Base-by-base conservation (phyloP, 139 green algal genomes). In the Chlorella sorokiniana region DNA sequence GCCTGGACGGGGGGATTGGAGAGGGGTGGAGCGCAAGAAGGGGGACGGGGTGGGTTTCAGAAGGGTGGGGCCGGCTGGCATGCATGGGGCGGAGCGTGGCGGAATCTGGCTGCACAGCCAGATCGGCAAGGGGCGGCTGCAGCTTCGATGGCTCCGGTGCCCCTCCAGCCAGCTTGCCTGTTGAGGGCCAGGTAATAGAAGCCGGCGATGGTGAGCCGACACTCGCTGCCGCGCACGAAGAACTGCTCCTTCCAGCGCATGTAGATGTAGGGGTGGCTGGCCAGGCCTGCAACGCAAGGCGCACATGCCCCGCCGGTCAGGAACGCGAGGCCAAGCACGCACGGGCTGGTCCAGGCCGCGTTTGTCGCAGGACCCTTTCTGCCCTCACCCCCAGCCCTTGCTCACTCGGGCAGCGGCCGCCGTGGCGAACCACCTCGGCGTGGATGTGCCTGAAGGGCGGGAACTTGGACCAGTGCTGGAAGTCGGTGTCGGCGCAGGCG, bases 161-260 rank as follows among this genome's bases (percentile, higher is more conserved):
- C 22, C 37, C 5, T 1, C 1, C 67, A 33, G 3, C 27, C 44
- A 29, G 11, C 77, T 35, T 67, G 78, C 78, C 79, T 79, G 82
- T 85, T 44, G 45, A 94, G 62, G 37, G 76, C 88, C 0, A 95
- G 59, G 82, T 96, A 95, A 79, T 96, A 95, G 73, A 95, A 95
- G 40, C 92, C 89, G 23, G 91, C 85, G 61, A 96, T 96, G 38
- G 93, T 96, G 45, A 96, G 84, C 20, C 90, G 87, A 74, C 88
- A 93, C 64, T 90, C 81, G 22, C 81, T 68, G 40, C 78, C 80
- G 35, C 89, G 87, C 27, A 94, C 81, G 83, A 97, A 96, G 76
- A 85, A 91, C 81, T 92, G 69, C 81, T 96, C 93, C 84, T 97
- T 96, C 91, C 92, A 96, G 25, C 93, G 81, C 93, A 96, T 93